Base-by-base conservation (phyloP, 2,329 filamentous ascomycete genomes). In the Pseudopithomyces maydicus region DNA sequence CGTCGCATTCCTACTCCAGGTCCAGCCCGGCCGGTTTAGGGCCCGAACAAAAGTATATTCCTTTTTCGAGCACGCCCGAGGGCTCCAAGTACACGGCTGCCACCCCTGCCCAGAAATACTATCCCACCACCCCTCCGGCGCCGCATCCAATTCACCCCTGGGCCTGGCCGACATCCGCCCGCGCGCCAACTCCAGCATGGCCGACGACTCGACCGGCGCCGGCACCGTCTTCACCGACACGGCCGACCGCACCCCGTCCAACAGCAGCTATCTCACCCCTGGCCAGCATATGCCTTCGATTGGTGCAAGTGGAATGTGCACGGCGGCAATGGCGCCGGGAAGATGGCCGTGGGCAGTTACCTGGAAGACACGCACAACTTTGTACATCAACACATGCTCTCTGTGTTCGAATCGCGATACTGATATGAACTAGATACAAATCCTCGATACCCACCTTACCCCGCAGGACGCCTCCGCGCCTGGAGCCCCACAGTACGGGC, bases 221-320 rank as follows among this genome's bases (percentile, higher is more conserved):
- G 80, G 80, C 43, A 75, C 77, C 76, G 82, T 76, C 64, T 83
- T 85, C 50, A 89, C 89, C 71, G 90, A 92, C 69, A 81, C 26
- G 4, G 4, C 87, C 50, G 85, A 86, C 61, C 85, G 86, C 72
- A 74, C 86, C 60, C 89, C 73, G 77, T 90, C 73, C 6, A 96
- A 94, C 62, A 96, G 92, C 81, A 97, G 94, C 74, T 97, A 97
- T 73, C 80, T 96, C 61, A 92, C 94, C 93, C 94, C 0, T 99
- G 95, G 92, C 90, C 92, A 14, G 88, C 96, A 54, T 99, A 98
- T 75, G 94, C 95, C 12, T 94, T 96, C 69, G 95, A 99, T 79
- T 99, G 95, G 95, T 99, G 95, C 81, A 99, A 99, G 78, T 99
- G 95, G 94, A 87, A 90, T 15, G 88, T 94, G 2, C 87, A 92